phyloP scores from a whole-genome alignment of 495 filamentous ascomycete genomes.

The Tuber indicum region DNA sequence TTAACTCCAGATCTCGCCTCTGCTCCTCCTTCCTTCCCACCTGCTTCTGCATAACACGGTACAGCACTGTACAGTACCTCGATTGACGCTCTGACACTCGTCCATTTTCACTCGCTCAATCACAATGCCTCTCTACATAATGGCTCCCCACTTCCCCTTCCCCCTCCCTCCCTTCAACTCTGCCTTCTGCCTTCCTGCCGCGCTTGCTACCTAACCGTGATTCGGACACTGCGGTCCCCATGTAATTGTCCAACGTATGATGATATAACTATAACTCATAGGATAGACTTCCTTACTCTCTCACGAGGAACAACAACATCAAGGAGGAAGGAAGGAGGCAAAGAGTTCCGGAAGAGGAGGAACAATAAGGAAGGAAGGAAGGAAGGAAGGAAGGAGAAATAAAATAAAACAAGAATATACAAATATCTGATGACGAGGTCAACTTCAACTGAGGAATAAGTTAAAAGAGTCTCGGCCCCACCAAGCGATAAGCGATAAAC shows the following conservation, averaged over 20 bases:
- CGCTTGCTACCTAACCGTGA: background rate
- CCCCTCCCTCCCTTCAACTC: background rate
- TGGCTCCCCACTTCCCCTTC: background rate
- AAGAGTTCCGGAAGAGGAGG: background rate
- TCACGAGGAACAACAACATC: background rate
- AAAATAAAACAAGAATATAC: background rate
- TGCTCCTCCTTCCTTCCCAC: background rate
- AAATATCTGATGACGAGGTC: background rate
- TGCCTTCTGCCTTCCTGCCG: background rate
- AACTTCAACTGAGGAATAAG: conserved; percentile 1
- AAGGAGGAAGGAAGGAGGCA: background rate
- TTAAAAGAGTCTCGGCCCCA: conserved; percentile 5
- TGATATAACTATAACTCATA: background rate
- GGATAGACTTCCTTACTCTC: background rate
- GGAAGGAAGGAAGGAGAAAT: too few species aligned
- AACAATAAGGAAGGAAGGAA: background rate
- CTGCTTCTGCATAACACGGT: background rate
- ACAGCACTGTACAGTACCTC: background rate
- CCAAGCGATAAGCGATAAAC: conserved; percentile 3
- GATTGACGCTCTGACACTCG: background rate
- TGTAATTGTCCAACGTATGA: conserved; percentile 1
- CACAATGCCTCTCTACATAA: background rate
- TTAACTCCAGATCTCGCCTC: conserved; percentile 1
- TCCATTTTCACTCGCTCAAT: background rate
- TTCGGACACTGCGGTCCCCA: background rate